These are phyloP conservation scores for Oryza meyeriana DNA, from an alignment of 176 grass and related monocot genomes.

Conservation along the genomic window DNA sequence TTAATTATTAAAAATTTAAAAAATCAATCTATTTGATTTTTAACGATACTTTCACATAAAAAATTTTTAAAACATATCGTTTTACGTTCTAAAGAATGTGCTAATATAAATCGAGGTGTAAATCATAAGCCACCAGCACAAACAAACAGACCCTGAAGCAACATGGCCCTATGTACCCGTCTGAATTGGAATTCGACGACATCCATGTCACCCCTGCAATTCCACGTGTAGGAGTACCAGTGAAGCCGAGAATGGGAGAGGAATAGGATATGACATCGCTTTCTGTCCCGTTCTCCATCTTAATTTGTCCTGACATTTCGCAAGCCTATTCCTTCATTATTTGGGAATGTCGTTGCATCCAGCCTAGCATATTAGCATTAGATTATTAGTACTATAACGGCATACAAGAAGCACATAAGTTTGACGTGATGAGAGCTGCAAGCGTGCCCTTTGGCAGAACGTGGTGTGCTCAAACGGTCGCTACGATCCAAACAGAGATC, in stretches of 20 bases:
- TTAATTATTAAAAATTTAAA: no score
- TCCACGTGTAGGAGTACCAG: background rate
- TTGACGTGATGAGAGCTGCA: background rate
- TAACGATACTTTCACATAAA: no score
- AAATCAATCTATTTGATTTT: no score
- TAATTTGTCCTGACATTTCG: background rate
- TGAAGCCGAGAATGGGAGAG: background rate
- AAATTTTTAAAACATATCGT: no score
- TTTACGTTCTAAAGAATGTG: no score
- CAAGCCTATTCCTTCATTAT: background rate
- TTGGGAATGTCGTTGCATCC: background rate
- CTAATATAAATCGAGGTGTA: no score
- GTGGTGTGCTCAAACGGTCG: background rate
- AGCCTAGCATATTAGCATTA: background rate
- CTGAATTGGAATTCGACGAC: background rate
- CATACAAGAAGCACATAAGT: background rate
- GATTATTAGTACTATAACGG: background rate
- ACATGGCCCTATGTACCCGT: no score
- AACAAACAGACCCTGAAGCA: no score
- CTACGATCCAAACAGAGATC: background rate
- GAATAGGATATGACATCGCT: background rate
- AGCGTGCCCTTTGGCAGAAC: background rate
- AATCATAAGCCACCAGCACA: no score
- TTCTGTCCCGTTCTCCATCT: background rate
- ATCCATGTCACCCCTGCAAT: background rate